Conservation (phyloP, 495 filamentous ascomycete species). For the Hypoxylon lienhwacheense region DNA sequence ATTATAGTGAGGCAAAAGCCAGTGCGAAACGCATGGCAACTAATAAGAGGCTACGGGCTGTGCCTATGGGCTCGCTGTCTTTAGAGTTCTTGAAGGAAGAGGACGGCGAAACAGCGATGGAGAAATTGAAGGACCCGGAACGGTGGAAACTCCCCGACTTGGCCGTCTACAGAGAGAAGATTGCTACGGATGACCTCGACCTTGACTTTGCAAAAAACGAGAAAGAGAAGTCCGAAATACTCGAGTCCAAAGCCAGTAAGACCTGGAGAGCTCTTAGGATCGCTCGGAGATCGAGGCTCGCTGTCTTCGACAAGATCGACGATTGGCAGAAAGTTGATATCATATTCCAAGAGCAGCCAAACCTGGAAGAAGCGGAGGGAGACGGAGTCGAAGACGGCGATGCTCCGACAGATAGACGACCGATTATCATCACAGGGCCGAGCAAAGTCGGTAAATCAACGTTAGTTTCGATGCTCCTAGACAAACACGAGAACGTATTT, state of each 20-base stretch:
- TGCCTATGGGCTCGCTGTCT: constrained; percentile 70
- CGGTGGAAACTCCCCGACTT: constrained; percentile 52
- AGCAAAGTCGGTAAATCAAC: constrained; percentile 43
- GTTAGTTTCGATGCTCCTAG: constrained; percentile 45
- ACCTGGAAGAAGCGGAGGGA: constrained; percentile 25
- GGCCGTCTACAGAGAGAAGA: constrained; percentile 56
- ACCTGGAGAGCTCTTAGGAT: constrained; percentile 85
- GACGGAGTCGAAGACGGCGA: constrained; percentile 30
- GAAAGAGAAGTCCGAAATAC: constrained; percentile 66
- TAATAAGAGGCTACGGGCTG: constrained; percentile 65
- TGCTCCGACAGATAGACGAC: constrained; percentile 46
- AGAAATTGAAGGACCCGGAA: constrained; percentile 51
- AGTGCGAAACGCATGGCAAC: constrained; percentile 64
- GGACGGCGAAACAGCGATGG: constrained; percentile 47
- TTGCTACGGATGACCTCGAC: constrained; percentile 74
- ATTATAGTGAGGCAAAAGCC: constrained; percentile 67
- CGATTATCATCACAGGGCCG: constrained; percentile 52
- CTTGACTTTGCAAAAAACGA: constrained; percentile 75
- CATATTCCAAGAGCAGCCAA: constrained; percentile 51
- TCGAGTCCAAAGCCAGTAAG: constrained; percentile 76
- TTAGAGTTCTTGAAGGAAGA: constrained; percentile 75
- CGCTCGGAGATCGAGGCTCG: constrained; percentile 69
- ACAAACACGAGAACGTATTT: constrained; percentile 47
- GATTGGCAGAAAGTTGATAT: constrained; percentile 67
- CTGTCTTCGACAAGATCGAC: constrained; percentile 82